Conservation (phyloP, 768 basidiomycete species). For the Candolleomyces efflorescens region DNA sequence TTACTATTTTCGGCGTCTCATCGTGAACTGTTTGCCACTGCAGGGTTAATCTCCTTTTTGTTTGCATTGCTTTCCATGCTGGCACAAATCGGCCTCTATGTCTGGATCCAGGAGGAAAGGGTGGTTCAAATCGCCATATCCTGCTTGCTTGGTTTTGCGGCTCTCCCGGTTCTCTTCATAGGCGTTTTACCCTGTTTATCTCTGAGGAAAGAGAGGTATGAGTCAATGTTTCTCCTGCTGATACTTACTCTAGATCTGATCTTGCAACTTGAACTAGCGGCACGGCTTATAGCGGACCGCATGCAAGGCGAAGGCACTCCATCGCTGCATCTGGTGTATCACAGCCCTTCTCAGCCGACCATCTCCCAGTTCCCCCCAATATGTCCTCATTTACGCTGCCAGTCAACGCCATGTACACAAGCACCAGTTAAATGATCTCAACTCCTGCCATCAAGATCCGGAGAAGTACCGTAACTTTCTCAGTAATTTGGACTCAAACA, state of each 20-base stretch:
- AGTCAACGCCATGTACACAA: too few relatives aligned
- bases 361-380: background rate
- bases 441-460: too few relatives aligned
- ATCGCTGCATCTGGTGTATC: background rate
- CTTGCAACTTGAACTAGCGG: too few relatives aligned
- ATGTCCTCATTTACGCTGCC: background rate
- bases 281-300: background rate
- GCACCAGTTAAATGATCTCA: too few relatives aligned
- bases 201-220: background rate
- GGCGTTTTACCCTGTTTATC: background rate
- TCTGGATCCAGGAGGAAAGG: constrained; percentile 18
- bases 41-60: constrained; percentile 20
- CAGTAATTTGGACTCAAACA: too few relatives aligned
- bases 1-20: background rate
- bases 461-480: too few relatives aligned
- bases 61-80: constrained; percentile 15
- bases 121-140: constrained; percentile 13
- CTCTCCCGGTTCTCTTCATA: background rate
- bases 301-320: background rate
- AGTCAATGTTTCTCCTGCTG: background rate
- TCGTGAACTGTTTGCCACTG: background rate
- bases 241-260: too few relatives aligned
- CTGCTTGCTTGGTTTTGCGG: constrained; percentile 5
- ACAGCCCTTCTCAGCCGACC: background rate
- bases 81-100: constrained; percentile 16